Conservation (phyloP, 768 basidiomycete genomes). For the Xanthoconium purpureum region DNA sequence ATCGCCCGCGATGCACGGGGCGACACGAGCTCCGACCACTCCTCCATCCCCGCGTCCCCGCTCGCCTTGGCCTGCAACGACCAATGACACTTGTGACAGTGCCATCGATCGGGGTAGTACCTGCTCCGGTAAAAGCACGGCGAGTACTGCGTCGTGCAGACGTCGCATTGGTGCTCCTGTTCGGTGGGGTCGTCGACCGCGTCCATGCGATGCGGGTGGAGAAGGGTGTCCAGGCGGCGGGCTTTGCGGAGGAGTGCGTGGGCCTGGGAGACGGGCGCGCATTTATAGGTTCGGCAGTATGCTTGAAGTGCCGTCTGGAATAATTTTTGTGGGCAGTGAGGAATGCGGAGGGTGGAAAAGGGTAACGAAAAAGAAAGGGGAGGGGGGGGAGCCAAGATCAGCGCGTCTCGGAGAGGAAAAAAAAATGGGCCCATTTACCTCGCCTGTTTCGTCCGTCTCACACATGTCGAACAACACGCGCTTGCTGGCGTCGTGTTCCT, state of each 20-base stretch:
- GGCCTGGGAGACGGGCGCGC: conserved; percentile 63
- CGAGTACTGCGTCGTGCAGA: conserved; percentile 68
- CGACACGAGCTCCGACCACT: conserved; percentile 16
- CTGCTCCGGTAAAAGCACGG: conserved; percentile 65
- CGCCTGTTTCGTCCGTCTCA: conserved; percentile 74
- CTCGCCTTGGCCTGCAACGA: conserved; percentile 6
- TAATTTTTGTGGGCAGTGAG: background rate
- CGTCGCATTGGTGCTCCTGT: conserved; percentile 45
- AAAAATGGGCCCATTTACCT: conserved; percentile 49
- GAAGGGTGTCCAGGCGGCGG: conserved; percentile 70
- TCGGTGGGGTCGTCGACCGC: conserved; percentile 11
- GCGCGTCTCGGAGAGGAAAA: background rate
- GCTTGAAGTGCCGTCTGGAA: conserved; percentile 84
- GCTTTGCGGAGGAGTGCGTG: conserved; percentile 90
- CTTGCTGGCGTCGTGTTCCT: conserved; percentile 64
- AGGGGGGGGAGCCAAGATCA: conserved; percentile 8
- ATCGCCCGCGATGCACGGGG: conserved; percentile 10
- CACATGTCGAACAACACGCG: conserved; percentile 79
- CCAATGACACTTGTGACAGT: conserved; percentile 48
- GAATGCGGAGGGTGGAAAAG: no score
- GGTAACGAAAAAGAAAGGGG: background rate
- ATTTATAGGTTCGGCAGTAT: conserved; percentile 84
- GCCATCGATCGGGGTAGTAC: conserved; percentile 24
- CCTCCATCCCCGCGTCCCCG: conserved; percentile 3
- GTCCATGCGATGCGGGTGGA: conserved; percentile 47